Evolutionary conservation across 495 filamentous ascomycete genomes (phyloP), one percentile per base, ranked within the genome.

Genomic region (Penicillium turbatum): DNA sequence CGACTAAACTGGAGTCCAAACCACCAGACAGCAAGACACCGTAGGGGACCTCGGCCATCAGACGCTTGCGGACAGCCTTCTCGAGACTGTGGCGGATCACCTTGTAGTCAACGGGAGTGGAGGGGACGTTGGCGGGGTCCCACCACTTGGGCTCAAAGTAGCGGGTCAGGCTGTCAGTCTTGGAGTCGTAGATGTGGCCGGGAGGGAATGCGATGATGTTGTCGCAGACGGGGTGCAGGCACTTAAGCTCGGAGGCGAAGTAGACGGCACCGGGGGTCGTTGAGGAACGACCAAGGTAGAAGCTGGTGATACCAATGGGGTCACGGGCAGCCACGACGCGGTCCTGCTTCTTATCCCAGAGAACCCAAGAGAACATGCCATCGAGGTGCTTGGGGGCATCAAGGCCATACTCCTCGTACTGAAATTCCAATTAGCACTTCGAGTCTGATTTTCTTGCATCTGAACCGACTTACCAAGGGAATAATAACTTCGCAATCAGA

Each of bases 11-110:
- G 27, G 95, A 97, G 74, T 98, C 93, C 42, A 98, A 80, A 63
- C 93, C 93, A 63, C 93, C 93, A 27, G 95, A 97, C 16, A 98
- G 79, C 42, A 98, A 76, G 13, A 98, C 93, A 71, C 93, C 93
- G 68, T 96, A 98, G 15, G 93, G 93, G 41, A 98, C 93, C 72
- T 98, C 93, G 16, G 93, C 93, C 93, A 98, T 98, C 63, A 98
- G 77, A 53, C 93, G 83, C 76, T 98, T 98, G 62, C 93, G 84
- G 40, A 98, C 95, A 26, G 93, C 86, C 70, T 82, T 85, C 79
- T 97, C 93, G 36, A 98, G 78, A 0, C 87, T 86, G 57, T 84
- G 81, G 44, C 93, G 84, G 53, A 98, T 76, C 12, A 79, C 51
- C 74, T 86, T 92, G 66, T 90, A 84, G 73, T 97, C 88, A 47